Percentiles rank a stretch among this genome's conserved stretches.
phyloP scores from a whole-genome alignment of 106 monocot genomes.

The Acorus gramineus region DNA sequence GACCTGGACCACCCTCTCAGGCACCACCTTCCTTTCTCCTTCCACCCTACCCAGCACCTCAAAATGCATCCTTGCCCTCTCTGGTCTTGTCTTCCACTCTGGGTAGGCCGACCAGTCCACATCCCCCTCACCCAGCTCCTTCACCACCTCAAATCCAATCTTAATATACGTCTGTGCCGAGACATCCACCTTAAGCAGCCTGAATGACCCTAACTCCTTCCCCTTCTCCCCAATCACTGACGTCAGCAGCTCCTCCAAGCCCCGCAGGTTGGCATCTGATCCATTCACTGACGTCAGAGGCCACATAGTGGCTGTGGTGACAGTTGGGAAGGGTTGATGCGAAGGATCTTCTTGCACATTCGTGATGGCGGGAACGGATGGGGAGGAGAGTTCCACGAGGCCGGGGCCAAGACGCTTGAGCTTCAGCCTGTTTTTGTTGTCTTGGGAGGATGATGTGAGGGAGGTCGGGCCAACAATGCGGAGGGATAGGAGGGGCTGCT shows the following conservation, averaged over 20 bases:
- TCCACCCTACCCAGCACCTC: constrained; percentile 83
- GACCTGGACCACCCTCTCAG: constrained; percentile 68
- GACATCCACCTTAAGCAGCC: constrained; percentile 58
- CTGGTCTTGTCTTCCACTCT: constrained; percentile 60
- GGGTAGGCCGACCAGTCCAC: constrained; percentile 53
- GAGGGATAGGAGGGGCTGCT: constrained; percentile 70
- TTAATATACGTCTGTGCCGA: constrained; percentile 75
- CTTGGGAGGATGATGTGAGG: constrained; percentile 40
- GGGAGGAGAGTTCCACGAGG: constrained; percentile 74
- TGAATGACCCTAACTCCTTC: constrained; percentile 51
- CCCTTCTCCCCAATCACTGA: constrained; percentile 75
- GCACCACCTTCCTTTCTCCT: constrained; percentile 56
- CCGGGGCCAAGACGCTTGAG: constrained; percentile 88
- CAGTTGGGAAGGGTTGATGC: too few species aligned
- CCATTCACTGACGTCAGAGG: constrained; percentile 76
- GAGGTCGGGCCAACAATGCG: constrained; percentile 81
- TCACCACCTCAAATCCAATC: constrained; percentile 60
- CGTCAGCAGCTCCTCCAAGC: constrained; percentile 68
- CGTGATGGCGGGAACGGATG: constrained; percentile 21
- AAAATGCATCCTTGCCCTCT: constrained; percentile 41
- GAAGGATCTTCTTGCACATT: constrained; percentile 8
- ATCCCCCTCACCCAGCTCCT: constrained; percentile 31
- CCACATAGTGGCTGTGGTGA: constrained; percentile 29
- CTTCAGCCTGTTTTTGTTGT: constrained; percentile 59
- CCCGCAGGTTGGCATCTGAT: constrained; percentile 50